Percentiles rank a stretch among this genome's conserved stretches.
These are phyloP conservation scores for Lipomyces spencermartinsiae DNA, from an alignment of 805 yeast species.

Conservation along the genomic window DNA sequence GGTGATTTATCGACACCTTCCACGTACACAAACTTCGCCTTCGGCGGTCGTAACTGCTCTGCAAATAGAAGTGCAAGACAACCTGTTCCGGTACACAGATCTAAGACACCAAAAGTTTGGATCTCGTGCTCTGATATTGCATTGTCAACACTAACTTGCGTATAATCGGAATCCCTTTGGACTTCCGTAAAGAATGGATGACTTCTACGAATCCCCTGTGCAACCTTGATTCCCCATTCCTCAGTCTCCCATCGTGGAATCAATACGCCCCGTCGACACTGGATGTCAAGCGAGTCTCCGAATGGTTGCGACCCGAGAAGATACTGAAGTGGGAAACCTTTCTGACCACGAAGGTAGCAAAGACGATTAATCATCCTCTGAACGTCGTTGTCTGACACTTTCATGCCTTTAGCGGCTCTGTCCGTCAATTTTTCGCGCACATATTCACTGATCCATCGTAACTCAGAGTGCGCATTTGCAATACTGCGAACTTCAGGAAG, in stretches of 20 bases:
- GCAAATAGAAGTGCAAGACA: constrained; percentile 71
- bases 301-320: constrained; percentile 87
- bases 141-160: background rate
- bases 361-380: constrained; percentile 45
- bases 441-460: constrained; percentile 68
- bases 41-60: constrained; percentile 39
- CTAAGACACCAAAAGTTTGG: constrained; percentile 53
- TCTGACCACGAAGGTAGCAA: constrained; percentile 68
- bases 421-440: constrained; percentile 42
- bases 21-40: constrained; percentile 40
- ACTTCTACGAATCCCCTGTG: constrained; percentile 8
- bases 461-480: constrained; percentile 58
- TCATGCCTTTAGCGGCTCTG: constrained; percentile 11
- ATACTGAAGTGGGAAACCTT: constrained; percentile 78
- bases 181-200: constrained; percentile 19
- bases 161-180: background rate
- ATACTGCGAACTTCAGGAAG: constrained; percentile 40
- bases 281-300: constrained; percentile 62
- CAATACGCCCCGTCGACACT: constrained; percentile 68
- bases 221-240: constrained; percentile 66
- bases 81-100: constrained; percentile 88
- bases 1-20: constrained; percentile 64
- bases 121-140: background rate
- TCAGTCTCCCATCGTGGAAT: constrained; percentile 97
- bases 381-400: background rate